Base-by-base conservation (phyloP, 805 yeast genomes). In the Sungouiozyma intestinalis region DNA sequence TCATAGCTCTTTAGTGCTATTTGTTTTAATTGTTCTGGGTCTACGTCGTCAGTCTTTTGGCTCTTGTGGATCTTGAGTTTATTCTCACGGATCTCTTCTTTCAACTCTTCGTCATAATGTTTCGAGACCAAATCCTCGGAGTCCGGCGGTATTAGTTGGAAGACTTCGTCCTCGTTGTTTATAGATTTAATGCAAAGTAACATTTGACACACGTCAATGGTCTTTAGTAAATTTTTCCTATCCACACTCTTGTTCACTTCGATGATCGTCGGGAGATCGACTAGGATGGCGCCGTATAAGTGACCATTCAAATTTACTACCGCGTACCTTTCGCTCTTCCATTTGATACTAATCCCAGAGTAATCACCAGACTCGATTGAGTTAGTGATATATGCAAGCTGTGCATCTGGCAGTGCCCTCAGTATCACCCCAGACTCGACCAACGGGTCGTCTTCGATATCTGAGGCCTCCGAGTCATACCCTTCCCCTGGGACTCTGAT, bases 401-500 rank as follows among this genome's bases (percentile, higher is more conserved):
- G 61, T 3, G 73, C 65, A 31, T 71, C 66, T 1, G 72, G 70
- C n/a, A 79, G 49, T 65, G 90, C 78, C 42, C 98, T 70, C 35
- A 92, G 60, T 1, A 87, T 69, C 1, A 92, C 70, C 0, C 92
- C 95, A 49, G 85, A 94, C 55, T 92, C 97, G 7, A 86, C 67
- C 46, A 86, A 65, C 1, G 98, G 97, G 55, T 92, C 97, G 46
- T 87, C 96, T 58, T 92, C 98, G 19, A 85, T 68, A 50, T 90
- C 97, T 0, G 96, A 94, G 16, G 94, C 97, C 54, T 90, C 97
- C 2, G 95, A 82, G 57, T 90, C 98, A 61, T 90, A 90, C 1
- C 97, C 97, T 52, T 90, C 96, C 3, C 95, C 95, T 0, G 94
- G 92, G 3, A 81, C 71, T 51, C 95, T 68, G 3, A 71, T 69